A percentile compares a stretch with the other conserved stretches of the same genome.
These are phyloP conservation scores for Wickerhamiella brachini DNA, from an alignment of 805 yeast genomes.

Conservation along the genomic window DNA sequence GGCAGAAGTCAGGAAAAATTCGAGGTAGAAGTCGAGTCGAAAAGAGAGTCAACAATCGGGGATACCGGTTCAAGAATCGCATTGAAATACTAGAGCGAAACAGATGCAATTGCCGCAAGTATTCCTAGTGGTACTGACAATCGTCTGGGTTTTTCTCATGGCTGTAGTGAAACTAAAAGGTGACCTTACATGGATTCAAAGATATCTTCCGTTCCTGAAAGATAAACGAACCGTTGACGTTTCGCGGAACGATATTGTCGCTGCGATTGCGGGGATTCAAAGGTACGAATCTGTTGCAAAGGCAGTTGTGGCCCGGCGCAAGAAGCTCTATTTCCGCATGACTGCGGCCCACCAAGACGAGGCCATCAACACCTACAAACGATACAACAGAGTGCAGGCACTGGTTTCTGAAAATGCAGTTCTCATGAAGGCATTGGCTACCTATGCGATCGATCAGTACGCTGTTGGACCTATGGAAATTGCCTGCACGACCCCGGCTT, in stretches of 20 bases:
- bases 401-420: conserved; percentile 35
- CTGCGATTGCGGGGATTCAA: conserved; percentile 17
- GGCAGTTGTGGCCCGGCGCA: conserved; percentile 12
- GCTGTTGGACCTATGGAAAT: conserved; percentile 34
- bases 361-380: conserved; percentile 38
- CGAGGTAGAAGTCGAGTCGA: too few species aligned
- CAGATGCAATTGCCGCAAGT: not conserved
- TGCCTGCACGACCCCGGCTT: conserved; percentile 24
- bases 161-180: not conserved
- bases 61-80: too few species aligned
- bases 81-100: too few species aligned
- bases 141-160: not conserved
- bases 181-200: not conserved
- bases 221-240: not conserved
- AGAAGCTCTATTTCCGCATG: conserved; percentile 25
- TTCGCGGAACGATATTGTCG: not conserved
- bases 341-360: conserved; percentile 42
- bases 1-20: too few species aligned
- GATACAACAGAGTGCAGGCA: conserved; percentile 37
- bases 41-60: too few species aligned
- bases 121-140: not conserved
- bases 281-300: conserved; percentile 10
- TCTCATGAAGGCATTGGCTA: conserved; percentile 34
- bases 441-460: conserved; percentile 25
- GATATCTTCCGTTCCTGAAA: not conserved